Evolutionary conservation across 208 protist genomes (phyloP).

Genomic region (Crithidia thermophila): DNA sequence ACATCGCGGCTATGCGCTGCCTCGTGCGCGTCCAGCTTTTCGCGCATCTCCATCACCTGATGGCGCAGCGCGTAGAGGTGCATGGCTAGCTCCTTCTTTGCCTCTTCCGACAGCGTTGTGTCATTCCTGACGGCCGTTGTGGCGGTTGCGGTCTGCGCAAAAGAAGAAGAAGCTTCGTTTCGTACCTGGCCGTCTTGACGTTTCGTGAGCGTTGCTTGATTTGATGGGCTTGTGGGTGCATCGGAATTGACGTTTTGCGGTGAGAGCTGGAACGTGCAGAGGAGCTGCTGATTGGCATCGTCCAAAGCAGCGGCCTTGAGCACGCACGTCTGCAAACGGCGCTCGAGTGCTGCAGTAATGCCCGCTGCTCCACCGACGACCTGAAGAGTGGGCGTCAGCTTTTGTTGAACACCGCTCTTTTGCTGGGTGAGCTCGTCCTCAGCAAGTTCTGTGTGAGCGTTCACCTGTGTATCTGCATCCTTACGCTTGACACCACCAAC

Average conservation of each 20-base stretch:
- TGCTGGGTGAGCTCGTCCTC: neutral
- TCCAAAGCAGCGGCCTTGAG: slow-evolving; percentile 60
- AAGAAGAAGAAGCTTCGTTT: neutral
- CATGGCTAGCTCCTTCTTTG: slow-evolving; percentile 59
- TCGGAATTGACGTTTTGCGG: neutral
- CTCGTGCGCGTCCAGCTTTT: slow-evolving; percentile 36
- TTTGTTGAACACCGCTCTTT: slow-evolving; percentile 1
- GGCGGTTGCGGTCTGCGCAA: neutral
- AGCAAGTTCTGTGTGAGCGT: no score
- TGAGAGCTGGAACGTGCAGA: slow-evolving; percentile 33
- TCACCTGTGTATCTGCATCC: no score
- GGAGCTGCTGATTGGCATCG: slow-evolving; percentile 58
- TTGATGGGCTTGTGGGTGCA: neutral
- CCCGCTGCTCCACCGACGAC: slow-evolving; percentile 26
- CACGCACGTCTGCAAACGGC: slow-evolving; percentile 48
- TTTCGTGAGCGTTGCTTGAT: neutral
- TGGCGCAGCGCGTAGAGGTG: slow-evolving; percentile 57
- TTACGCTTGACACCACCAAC: no score
- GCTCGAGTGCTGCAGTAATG: slow-evolving; percentile 42
- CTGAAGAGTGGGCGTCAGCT: slow-evolving; percentile 15
- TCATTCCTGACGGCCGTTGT: slow-evolving; percentile 10
- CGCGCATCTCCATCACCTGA: slow-evolving; percentile 44
- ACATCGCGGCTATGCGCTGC: slow-evolving; percentile 19
- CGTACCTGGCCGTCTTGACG: neutral
- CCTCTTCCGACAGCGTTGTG: slow-evolving; percentile 22